Conservation (phyloP, 257 asterid species). For the Plectranthus barbatus region DNA sequence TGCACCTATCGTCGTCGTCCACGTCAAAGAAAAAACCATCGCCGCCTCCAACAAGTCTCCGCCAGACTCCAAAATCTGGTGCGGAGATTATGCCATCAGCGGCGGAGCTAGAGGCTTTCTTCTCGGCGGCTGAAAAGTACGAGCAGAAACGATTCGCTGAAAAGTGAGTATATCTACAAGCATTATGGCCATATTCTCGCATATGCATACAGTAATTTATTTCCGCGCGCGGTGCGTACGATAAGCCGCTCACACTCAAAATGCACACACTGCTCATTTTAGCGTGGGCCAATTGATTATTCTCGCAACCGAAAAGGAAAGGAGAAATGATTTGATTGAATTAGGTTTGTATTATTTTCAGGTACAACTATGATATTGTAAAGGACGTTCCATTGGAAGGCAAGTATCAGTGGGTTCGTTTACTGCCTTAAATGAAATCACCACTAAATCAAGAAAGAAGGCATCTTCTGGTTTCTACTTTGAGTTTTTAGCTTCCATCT, state of each 20-base stretch:
- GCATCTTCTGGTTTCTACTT: slow-evolving; percentile 24
- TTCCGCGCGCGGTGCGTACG: slow-evolving; percentile 20
- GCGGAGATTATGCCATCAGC: slow-evolving; percentile 41
- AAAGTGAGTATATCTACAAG: slow-evolving; percentile 45
- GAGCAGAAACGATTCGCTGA: slow-evolving; percentile 62
- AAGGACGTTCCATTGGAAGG: slow-evolving; percentile 82
- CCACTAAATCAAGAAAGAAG: slow-evolving; percentile 21
- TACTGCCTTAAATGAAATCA: slow-evolving; percentile 33
- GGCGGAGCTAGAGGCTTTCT: slow-evolving; percentile 74
- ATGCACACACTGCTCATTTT: slow-evolving; percentile 24
- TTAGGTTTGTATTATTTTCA: slow-evolving; percentile 28
- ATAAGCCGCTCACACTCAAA: slow-evolving; percentile 18
- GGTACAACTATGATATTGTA: slow-evolving; percentile 80
- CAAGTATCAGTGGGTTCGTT: slow-evolving; percentile 73
- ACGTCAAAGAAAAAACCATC: slow-evolving; percentile 28
- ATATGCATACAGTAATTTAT: slow-evolving; percentile 21
- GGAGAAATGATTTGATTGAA: slow-evolving; percentile 27
- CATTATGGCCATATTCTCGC: background rate
- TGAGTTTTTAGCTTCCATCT: too few relatives aligned
- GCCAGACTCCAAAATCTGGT: slow-evolving; percentile 7
- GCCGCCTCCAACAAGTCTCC: slow-evolving; percentile 10
- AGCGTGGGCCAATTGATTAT: slow-evolving; percentile 26
- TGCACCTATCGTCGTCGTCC: slow-evolving; percentile 6
- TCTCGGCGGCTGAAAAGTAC: slow-evolving; percentile 59
- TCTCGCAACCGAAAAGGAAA: slow-evolving; percentile 25